phyloP scores from a whole-genome alignment of 1,284 basidiomycete species.

The Ustilago cynodontis region DNA sequence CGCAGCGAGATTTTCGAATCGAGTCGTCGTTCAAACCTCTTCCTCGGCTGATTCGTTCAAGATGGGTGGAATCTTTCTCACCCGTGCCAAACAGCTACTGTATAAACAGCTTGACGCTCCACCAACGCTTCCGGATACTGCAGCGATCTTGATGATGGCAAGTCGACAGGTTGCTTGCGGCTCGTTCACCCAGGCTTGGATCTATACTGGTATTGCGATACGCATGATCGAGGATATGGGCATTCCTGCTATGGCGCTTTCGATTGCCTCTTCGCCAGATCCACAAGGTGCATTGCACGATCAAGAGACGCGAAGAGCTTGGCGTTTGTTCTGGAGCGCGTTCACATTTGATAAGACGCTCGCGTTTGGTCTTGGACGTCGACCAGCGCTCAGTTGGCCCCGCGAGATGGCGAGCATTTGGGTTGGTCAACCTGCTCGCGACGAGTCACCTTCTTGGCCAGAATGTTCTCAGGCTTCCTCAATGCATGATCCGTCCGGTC shows the following conservation, averaged over 20 bases:
- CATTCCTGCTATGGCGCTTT: slow-evolving; percentile 2
- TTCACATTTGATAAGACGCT: slow-evolving; percentile 11
- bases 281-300: neutral
- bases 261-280: slow-evolving; percentile 2
- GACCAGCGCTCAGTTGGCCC: slow-evolving; percentile 1
- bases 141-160: slow-evolving; percentile 13
- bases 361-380: slow-evolving; percentile 9
- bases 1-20: slow-evolving; percentile 6
- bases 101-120: slow-evolving; percentile 7
- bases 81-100: slow-evolving; percentile 2
- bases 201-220: slow-evolving; percentile 2
- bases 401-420: slow-evolving; percentile 1
- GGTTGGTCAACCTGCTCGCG: slow-evolving; percentile 1
- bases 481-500: slow-evolving; percentile 6
- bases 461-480: slow-evolving; percentile 6
- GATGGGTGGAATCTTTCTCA: slow-evolving; percentile 12
- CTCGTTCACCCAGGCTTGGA: slow-evolving; percentile 8
- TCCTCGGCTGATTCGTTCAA: slow-evolving; percentile 6
- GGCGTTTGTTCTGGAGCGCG: slow-evolving; percentile 14
- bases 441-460: slow-evolving; percentile 5
- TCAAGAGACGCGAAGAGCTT: slow-evolving; percentile 2
- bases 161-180: slow-evolving; percentile 9
- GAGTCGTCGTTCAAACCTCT: slow-evolving; percentile 1
- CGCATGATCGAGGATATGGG: slow-evolving; percentile 13
- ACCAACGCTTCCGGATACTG: slow-evolving; percentile 4